These are phyloP conservation scores for Suhomyces prunicola DNA, from an alignment of 805 yeast genomes.

Conservation along the genomic window DNA sequence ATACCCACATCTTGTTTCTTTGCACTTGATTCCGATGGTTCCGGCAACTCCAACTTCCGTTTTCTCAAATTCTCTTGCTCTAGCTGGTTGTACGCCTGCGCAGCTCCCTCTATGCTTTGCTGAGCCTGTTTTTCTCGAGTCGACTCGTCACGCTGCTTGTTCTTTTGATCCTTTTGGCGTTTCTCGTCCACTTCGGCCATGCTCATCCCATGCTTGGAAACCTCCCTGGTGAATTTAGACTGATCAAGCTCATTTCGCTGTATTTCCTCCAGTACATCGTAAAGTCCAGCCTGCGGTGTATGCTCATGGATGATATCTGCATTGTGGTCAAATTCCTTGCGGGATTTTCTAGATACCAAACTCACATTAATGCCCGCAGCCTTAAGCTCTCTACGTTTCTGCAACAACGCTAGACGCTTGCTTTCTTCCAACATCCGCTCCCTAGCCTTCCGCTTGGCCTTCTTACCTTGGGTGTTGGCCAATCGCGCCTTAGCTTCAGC, in stretches of 20 bases:
- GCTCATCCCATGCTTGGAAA: slow-evolving; percentile 44
- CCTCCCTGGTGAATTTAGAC: slow-evolving; percentile 41
- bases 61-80: slow-evolving; percentile 21
- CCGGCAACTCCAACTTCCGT: slow-evolving; percentile 27
- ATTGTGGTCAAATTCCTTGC: slow-evolving; percentile 73
- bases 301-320: slow-evolving; percentile 80
- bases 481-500: slow-evolving; percentile 92
- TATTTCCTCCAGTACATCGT: slow-evolving; percentile 64
- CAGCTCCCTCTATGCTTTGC: slow-evolving; percentile 22
- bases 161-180: slow-evolving; percentile 22
- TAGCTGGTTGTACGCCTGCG: slow-evolving; percentile 18
- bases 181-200: slow-evolving; percentile 35
- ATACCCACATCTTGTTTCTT: not conserved
- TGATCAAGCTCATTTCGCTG: slow-evolving; percentile 35
- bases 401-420: slow-evolving; percentile 68
- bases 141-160: slow-evolving; percentile 13
- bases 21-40: slow-evolving; percentile 7
- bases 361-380: slow-evolving; percentile 67
- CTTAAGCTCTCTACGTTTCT: slow-evolving; percentile 76
- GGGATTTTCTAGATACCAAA: slow-evolving; percentile 48
- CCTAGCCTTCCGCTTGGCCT: slow-evolving; percentile 85
- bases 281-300: slow-evolving; percentile 62
- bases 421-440: slow-evolving; percentile 82
- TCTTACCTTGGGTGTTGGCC: slow-evolving; percentile 90
- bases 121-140: slow-evolving; percentile 17